phyloP scores from a whole-genome alignment of 139 green algal genomes.

The Ulvella scutata region DNA sequence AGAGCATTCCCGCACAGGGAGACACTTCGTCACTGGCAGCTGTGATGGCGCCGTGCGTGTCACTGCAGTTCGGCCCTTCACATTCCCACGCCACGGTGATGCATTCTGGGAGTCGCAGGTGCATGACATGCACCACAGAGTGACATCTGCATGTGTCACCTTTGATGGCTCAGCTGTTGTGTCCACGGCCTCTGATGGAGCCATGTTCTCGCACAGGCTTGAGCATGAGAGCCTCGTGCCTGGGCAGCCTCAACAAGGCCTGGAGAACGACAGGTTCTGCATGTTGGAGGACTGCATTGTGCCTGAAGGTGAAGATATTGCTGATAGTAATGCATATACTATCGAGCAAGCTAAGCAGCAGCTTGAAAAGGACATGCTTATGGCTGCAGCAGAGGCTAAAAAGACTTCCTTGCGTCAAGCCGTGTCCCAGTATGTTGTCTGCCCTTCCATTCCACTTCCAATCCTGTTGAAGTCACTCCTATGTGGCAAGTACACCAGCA shows the following conservation, averaged over 20 bases:
- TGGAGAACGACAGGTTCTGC: conserved; percentile 4
- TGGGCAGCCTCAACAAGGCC: not conserved
- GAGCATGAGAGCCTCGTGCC: not conserved
- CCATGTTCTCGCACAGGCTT: not conserved
- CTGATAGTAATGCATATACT: conserved; percentile 24
- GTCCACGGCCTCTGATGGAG: not conserved
- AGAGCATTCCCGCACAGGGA: not conserved
- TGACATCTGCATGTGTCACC: conserved; percentile 29
- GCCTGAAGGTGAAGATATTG: conserved; percentile 18
- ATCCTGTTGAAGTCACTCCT: not conserved
- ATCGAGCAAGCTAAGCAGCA: conserved; percentile 64
- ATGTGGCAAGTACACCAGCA: not conserved
- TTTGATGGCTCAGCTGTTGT: conserved; percentile 31
- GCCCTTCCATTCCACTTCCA: not conserved
- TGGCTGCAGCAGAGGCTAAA: conserved; percentile 31
- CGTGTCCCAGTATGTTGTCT: not conserved
- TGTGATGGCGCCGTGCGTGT: conserved; percentile 11
- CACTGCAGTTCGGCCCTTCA: not conserved
- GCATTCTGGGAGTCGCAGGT: conserved; percentile 23
- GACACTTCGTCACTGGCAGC: conserved; percentile 7
- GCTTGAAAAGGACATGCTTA: conserved; percentile 29
- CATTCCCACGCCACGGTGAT: not conserved
- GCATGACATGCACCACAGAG: conserved; percentile 28
- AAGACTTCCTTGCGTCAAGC: conserved; percentile 30
- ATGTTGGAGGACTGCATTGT: conserved; percentile 6